A percentile compares a stretch with the other conserved stretches of the same genome.
Conservation (phyloP, 495 filamentous ascomycete species). For the Friedmanniomyces simplex region DNA sequence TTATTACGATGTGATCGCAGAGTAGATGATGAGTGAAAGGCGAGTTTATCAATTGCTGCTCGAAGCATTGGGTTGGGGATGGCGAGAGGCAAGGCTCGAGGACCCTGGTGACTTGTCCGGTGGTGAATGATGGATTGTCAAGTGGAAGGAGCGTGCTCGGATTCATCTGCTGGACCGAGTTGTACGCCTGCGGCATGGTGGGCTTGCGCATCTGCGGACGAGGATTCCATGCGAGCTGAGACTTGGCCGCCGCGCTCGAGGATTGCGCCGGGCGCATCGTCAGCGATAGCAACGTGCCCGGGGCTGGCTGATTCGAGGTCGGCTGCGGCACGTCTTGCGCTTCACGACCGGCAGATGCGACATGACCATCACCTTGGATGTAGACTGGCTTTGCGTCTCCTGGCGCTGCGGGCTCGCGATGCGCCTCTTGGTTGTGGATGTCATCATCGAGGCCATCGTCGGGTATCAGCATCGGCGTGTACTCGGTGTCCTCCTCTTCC, state of each 20-base stretch:
- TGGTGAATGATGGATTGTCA: background rate
- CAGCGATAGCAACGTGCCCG: background rate
- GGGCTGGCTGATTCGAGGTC: background rate
- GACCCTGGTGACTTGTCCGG: background rate
- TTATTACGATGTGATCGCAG: background rate
- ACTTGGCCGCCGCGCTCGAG: background rate
- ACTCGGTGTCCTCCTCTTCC: background rate
- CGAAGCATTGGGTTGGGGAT: background rate
- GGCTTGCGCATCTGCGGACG: background rate
- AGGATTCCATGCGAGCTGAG: background rate
- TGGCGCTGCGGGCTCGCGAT: background rate
- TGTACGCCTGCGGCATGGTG: background rate
- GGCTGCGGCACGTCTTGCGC: background rate
- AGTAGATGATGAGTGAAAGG: background rate
- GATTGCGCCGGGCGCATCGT: background rate
- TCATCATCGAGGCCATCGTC: background rate
- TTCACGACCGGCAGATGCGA: background rate
- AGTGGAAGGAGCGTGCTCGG: background rate
- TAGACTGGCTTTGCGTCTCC: background rate
- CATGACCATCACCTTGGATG: background rate
- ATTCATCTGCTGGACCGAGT: background rate
- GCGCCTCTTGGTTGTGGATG: background rate
- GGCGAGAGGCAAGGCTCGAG: background rate
- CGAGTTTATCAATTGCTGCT: background rate
- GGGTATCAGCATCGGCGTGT: background rate